Evolutionary conservation across 2,329 filamentous ascomycete species (phyloP), one percentile per base, ranked within the genome.

Genomic region (Fusarium miscanthi): DNA sequence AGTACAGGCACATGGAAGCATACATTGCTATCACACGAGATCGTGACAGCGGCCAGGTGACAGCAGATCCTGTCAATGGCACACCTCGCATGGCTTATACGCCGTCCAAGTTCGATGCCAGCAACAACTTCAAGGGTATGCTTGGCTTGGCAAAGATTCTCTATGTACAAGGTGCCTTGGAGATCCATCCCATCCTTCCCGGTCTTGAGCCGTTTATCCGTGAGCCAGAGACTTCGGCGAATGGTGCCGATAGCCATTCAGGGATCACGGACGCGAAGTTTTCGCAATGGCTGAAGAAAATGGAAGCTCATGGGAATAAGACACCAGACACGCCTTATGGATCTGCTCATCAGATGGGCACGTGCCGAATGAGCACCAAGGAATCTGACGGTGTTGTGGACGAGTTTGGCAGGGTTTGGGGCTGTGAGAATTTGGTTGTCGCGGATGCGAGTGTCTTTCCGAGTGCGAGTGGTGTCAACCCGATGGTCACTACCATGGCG

Each of bases 261-360:
- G 35, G 7, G 8, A 16, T 21, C 13, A 53, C 17, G 10, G 57
- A 59, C 19, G 9, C n/a, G 5, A 54, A 14, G 11, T 60, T 60
- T 17, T 23, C 35, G 3, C n/a, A 56, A 3, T 60, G 58, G 58
- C 2, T 60, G 4, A 60, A 60, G 48, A 25, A 42, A 1, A 42
- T 60, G 58, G 58, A 60, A 43, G 37, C 30, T 16, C 19, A 60
- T 30, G 58, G 58, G 23, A 60, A 60, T 19, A 60, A 60, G 58
- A 60, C 58, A 17, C 58, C 58, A 2, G 58, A 60, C 14, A 60
- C 48, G 1, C 48, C 58, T 1, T 60, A 54, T 30, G 46, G 58
- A 10, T 60, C 58, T 8, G 58, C 58, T 33, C 58, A 60, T 4
- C 58, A 60, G 14, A 60, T 60, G 58, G 14, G 58, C 14, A 27